Evolutionary conservation across 2,329 filamentous ascomycete genomes (phyloP).

Genomic region (Fusarium tuaranense): DNA sequence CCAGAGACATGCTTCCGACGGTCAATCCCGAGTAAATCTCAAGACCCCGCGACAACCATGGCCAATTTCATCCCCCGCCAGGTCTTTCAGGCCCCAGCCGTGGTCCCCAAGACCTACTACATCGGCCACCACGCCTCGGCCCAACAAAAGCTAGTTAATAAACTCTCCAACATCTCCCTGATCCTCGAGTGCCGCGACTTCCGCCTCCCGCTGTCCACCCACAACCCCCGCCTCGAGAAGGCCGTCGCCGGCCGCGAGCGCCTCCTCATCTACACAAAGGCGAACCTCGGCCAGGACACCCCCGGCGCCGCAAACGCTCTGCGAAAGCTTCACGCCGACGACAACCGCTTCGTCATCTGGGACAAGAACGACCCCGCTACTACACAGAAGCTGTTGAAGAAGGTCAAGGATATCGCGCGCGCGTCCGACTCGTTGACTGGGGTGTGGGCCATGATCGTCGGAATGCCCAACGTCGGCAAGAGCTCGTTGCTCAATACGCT

Average conservation of each 20-base stretch:
- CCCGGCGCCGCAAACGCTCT: slow-evolving; percentile 44
- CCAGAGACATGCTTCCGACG: slow-evolving; percentile 4
- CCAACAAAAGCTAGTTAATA: slow-evolving; percentile 80
- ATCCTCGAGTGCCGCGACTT: slow-evolving; percentile 96
- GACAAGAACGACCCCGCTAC: slow-evolving; percentile 49
- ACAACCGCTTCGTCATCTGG: slow-evolving; percentile 58
- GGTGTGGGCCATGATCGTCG: slow-evolving; percentile 87
- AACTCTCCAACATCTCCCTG: slow-evolving; percentile 84
- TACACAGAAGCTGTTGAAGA: slow-evolving; percentile 54
- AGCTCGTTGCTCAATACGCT: slow-evolving; percentile 92
- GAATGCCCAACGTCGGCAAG: slow-evolving; percentile 98
- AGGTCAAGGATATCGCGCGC: slow-evolving; percentile 48
- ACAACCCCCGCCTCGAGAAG: slow-evolving; percentile 90
- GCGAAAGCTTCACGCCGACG: slow-evolving; percentile 50
- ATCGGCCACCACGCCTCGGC: slow-evolving; percentile 91
- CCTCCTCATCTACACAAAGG: slow-evolving; percentile 91
- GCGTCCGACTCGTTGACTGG: slow-evolving; percentile 74
- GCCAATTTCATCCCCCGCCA: slow-evolving; percentile 77
- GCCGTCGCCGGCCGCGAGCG: slow-evolving; percentile 78
- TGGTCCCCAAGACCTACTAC: slow-evolving; percentile 89
- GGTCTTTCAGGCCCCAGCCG: slow-evolving; percentile 71
- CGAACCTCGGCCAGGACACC: slow-evolving; percentile 72
- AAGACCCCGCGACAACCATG: slow-evolving; percentile 32
- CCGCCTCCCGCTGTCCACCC: slow-evolving; percentile 87
- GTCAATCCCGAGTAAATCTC: neutral